A percentile compares a stretch with the other conserved stretches of the same genome.
Evolutionary conservation across 768 basidiomycete species (phyloP).

Genomic region (Strobilomyces confusus): DNA sequence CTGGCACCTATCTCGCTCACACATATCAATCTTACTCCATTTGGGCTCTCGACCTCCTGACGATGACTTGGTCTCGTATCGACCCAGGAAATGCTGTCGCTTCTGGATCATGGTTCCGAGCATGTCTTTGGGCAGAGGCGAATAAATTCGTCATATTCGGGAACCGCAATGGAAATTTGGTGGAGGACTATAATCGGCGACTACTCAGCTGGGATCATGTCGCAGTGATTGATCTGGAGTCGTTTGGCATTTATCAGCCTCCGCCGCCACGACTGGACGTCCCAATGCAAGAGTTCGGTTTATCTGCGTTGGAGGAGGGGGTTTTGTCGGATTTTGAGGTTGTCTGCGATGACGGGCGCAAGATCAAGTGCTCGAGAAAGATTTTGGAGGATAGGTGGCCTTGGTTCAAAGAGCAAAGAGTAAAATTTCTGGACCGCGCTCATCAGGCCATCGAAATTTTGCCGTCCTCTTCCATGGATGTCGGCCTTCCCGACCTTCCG

Average conservation of each 20-base stretch:
- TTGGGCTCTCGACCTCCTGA: constrained; percentile 86
- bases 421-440: constrained; percentile 56
- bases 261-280: constrained; percentile 63
- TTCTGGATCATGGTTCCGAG: constrained; percentile 92
- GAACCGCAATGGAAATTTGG: constrained; percentile 80
- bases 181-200: constrained; percentile 90
- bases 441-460: constrained; percentile 52
- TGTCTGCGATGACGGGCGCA: constrained; percentile 85
- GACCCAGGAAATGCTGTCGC: constrained; percentile 84
- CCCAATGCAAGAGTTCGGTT: constrained; percentile 78
- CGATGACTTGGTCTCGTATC: constrained; percentile 83
- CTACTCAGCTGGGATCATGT: constrained; percentile 91
- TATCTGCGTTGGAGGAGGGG: constrained; percentile 77
- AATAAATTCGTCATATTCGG: constrained; percentile 92
- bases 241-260: constrained; percentile 93
- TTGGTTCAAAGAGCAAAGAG: constrained; percentile 82
- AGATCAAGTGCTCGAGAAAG: constrained; percentile 75
- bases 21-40: constrained; percentile 93
- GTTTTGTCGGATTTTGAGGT: constrained; percentile 89
- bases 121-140: constrained; percentile 78
- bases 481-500: constrained; percentile 58
- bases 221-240: constrained; percentile 86
- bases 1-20: constrained; percentile 93
- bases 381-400: constrained; percentile 91
- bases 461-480: constrained; percentile 58